Evolutionary conservation across 345 rosid genomes (phyloP).

Genomic region (Acer saccharum): DNA sequence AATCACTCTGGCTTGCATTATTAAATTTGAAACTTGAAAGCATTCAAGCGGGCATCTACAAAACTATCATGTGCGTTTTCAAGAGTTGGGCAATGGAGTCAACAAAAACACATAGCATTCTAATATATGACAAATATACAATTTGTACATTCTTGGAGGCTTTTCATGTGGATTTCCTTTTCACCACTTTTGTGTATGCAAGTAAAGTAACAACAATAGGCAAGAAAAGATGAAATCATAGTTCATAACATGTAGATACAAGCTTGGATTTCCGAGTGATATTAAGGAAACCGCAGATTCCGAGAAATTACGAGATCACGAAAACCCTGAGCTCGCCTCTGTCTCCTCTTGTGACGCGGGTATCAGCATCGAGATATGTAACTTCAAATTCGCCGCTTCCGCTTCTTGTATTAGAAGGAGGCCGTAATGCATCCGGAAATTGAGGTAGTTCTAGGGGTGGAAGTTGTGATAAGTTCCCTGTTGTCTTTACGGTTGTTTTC

Average conservation of each 20-base stretch:
- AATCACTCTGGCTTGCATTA: background rate
- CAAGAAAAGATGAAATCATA: conserved; percentile 7
- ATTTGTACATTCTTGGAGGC: background rate
- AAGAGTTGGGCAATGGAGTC: too few species aligned
- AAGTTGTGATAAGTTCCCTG: conserved; percentile 68
- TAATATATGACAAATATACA: background rate
- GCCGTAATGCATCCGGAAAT: conserved; percentile 71
- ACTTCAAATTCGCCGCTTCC: conserved; percentile 88
- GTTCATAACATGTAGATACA: background rate
- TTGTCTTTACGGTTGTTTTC: conserved; percentile 82
- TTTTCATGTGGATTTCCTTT: background rate
- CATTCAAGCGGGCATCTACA: background rate
- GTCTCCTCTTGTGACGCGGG: conserved; percentile 87
- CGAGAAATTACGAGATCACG: conserved; percentile 43
- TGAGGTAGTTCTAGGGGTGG: conserved; percentile 78
- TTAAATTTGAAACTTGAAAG: background rate
- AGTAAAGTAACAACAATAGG: background rate
- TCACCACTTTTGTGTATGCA: background rate
- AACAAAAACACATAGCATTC: too few species aligned
- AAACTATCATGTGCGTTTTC: too few species aligned
- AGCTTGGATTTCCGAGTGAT: background rate
- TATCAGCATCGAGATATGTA: conserved; percentile 64
- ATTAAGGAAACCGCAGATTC: background rate
- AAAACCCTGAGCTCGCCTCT: conserved; percentile 85
- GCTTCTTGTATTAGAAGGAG: conserved; percentile 58